Evolutionary conservation across 2,329 filamentous ascomycete genomes (phyloP), one percentile per base, ranked within the genome.

Genomic region (Monilinia fructicola): DNA sequence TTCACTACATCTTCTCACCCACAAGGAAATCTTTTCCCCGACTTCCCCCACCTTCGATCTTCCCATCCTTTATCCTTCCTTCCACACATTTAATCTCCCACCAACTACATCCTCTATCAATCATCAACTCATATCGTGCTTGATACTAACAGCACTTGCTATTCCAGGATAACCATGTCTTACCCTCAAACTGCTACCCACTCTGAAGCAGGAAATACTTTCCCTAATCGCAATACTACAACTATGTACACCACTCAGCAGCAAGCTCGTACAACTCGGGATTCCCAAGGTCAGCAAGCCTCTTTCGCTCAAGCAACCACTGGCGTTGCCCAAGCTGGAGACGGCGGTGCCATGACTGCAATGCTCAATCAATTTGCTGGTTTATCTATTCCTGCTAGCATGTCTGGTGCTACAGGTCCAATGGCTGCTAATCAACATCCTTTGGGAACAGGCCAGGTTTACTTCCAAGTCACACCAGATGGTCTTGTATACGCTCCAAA

Each of bases 381-480:
- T 66, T 62, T 77, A 40, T 61, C 66, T 40, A 68, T 80, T 59
- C 72, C 76, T 53, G 74, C 74, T 56, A 74, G 78, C 55, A 75
- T 80, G 67, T 73, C 77, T 67, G 72, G 73, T 67, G 58, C 72
- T 53, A 68, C 73, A 46, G 68, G 74, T 64, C 69, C 72, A 38
- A 71, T 74, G 53, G 69, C 67, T 61, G 69, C 70, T 56, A 69
- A 67, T 67, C 75, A 76, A 63, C 65, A 78, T 61, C 73, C 75
- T 73, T 75, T 68, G 69, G 74, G 64, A 73, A 69, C 55, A 61
- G 77, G 78, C 55, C 78, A 79, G 66, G 70, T 72, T 66, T 73
- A 70, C 64, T 73, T 69, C 62, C 58, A 61, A 38, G 58, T 61
- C 28, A 70, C 71, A n/a, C 72, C 73, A 26, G 65, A 67, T 50